Evolutionary conservation across 1,284 basidiomycete species (phyloP).

Genomic region (Fomitopsis palustris): DNA sequence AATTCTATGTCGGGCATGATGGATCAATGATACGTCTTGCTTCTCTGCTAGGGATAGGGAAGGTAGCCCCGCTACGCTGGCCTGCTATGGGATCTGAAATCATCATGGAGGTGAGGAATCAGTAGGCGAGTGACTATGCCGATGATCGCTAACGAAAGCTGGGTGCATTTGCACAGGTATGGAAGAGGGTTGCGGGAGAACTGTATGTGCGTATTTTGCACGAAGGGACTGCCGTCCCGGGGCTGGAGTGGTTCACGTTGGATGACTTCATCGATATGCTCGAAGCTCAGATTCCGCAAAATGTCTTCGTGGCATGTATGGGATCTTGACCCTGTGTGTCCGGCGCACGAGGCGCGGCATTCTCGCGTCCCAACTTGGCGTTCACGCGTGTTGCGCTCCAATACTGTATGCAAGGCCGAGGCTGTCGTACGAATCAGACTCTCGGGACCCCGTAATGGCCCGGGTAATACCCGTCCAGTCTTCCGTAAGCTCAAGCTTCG

Average conservation of each 20-base stretch:
- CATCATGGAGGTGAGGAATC: constrained; percentile 41
- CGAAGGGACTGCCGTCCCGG: constrained; percentile 39
- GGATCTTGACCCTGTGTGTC: neutral
- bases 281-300: constrained; percentile 33
- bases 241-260: constrained; percentile 37
- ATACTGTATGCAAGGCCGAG: neutral
- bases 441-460: neutral
- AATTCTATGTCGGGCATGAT: constrained; percentile 49
- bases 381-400: neutral
- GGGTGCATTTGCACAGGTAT: constrained; percentile 32
- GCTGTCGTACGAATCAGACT: neutral
- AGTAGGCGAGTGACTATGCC: neutral
- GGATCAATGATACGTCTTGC: constrained; percentile 49
- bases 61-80: constrained; percentile 37
- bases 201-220: constrained; percentile 44
- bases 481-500: constrained; percentile 4
- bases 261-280: constrained; percentile 36
- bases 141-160: neutral
- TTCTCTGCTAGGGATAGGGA: constrained; percentile 42
- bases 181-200: constrained; percentile 26
- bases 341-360: neutral
- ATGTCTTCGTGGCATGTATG: constrained; percentile 31
- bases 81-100: constrained; percentile 50
- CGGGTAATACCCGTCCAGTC: neutral
- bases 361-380: neutral